Evolutionary conservation across 495 filamentous ascomycete genomes (phyloP), one percentile per base, ranked within the genome.

Genomic region (Xylaria flabelliformis): DNA sequence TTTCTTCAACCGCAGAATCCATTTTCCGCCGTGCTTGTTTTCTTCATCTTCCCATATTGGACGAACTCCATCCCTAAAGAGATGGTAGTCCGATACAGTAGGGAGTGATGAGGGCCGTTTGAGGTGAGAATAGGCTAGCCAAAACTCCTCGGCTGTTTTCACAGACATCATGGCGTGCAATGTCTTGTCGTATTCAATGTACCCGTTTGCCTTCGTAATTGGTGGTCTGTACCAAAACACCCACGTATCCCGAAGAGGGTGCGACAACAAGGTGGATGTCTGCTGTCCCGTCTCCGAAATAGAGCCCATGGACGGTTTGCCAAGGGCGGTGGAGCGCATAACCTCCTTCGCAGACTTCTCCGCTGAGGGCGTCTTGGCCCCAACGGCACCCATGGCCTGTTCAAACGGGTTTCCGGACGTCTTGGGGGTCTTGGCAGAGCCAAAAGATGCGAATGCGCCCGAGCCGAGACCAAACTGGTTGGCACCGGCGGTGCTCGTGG

Each of bases 31-130:
- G 66, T 90, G 88, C 83, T 93, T 97, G 83, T 99, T 99, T 75
- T 95, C 94, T 64, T 97, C 93, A 77, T 99, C 96, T 82, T 99
- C 96, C 96, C 96, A 99, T 78, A 98, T 96, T 48, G 96, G 96
- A 71, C 96, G 90, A 39, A 98, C 94, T 61, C 94, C 97, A 77
- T 97, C 94, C 85, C 96, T 97, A 84, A 99, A 99, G 66, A 99
- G 91, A 80, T 98, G 97, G 79, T 98, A 99, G 79, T 99, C 96
- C 17, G 94, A 97, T 39, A 98, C 96, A 26, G 94, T 91, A 12
- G 96, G 96, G 62, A 99, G 85, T 17, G 88, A 83, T 53, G 93
- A 97, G 2, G 96, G 97, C 21, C 93, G 90, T 80, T 97, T 97
- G 64, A 99, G 86, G 80, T 98, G 95, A 32, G 88, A 85, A 80